Percentiles rank a stretch among this genome's conserved stretches.
Conservation (phyloP, 2,329 filamentous ascomycete genomes). For the Ramichloridium luteum region DNA sequence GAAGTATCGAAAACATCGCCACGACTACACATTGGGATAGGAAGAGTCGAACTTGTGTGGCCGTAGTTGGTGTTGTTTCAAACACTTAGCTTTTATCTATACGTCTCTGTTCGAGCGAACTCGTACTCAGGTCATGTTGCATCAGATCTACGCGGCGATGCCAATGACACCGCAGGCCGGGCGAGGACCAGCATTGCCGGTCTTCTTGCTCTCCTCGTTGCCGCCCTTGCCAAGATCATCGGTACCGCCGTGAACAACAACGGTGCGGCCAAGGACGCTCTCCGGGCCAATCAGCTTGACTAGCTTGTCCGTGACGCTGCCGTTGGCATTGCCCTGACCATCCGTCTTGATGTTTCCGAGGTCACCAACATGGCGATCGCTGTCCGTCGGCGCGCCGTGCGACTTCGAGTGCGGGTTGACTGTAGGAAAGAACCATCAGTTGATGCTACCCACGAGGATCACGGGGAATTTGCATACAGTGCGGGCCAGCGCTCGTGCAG, state of each 20-base stretch:
- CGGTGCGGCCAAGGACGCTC: constrained; percentile 88
- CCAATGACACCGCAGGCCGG: constrained; percentile 68
- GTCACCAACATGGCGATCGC: constrained; percentile 87
- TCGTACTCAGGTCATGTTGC: too few relatives aligned
- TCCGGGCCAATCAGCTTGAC: constrained; percentile 94
- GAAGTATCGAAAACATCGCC: too few relatives aligned
- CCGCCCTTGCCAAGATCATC: constrained; percentile 91
- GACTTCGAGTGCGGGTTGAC: constrained; percentile 93
- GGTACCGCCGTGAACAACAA: constrained; percentile 88
- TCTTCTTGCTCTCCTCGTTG: constrained; percentile 94
- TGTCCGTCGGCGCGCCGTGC: constrained; percentile 77
- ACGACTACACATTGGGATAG: too few relatives aligned
- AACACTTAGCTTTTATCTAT: too few relatives aligned
- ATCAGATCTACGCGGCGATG: constrained; percentile 23
- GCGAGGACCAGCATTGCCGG: constrained; percentile 84
- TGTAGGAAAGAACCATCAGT: constrained; percentile 27
- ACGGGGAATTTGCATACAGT: constrained; percentile 53
- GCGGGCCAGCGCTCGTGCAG: constrained; percentile 94
- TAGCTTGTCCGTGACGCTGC: constrained; percentile 64
- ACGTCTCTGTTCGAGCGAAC: too few relatives aligned
- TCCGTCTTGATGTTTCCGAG: constrained; percentile 96
- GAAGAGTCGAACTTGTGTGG: too few relatives aligned
- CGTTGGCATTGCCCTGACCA: constrained; percentile 78
- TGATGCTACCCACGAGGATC: not conserved
- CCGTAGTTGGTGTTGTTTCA: too few relatives aligned